phyloP scores from a whole-genome alignment of 1,284 basidiomycete genomes.

The Pisolithus thermaeus region DNA sequence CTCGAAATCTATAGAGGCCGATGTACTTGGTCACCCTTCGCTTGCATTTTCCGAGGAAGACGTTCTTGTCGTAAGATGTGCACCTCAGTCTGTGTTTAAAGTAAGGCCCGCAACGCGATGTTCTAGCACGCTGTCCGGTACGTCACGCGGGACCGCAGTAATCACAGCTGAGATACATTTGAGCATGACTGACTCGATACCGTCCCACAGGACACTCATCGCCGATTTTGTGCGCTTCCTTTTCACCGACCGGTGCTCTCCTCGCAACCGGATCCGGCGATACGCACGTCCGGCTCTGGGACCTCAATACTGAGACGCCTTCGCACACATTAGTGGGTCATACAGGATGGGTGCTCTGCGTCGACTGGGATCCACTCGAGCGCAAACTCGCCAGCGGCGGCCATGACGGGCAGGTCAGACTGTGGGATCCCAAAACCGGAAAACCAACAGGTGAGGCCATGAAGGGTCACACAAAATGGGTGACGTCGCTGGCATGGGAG shows the following conservation, averaged over 20 bases:
- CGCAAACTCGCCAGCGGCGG: constrained; percentile 88
- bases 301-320: constrained; percentile 90
- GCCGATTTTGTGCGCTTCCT: constrained; percentile 92
- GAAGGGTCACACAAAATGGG: constrained; percentile 95
- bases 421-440: constrained; percentile 91
- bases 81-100: constrained; percentile 94
- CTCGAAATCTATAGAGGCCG: constrained; percentile 72
- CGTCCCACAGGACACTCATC: constrained; percentile 71
- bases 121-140: constrained; percentile 85
- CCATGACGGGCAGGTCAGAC: constrained; percentile 80
- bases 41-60: constrained; percentile 80
- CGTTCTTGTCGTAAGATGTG: constrained; percentile 80
- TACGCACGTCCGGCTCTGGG: constrained; percentile 90
- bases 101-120: constrained; percentile 92
- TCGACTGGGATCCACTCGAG: constrained; percentile 95
- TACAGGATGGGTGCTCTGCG: constrained; percentile 92
- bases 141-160: constrained; percentile 14
- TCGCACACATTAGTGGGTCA: constrained; percentile 87
- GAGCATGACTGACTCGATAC: constrained; percentile 5
- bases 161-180: constrained; percentile 3
- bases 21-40: constrained; percentile 69
- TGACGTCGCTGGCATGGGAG: constrained; percentile 95
- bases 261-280: constrained; percentile 96
- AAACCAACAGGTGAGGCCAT: constrained; percentile 80
- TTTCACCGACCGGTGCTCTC: constrained; percentile 87